These are phyloP conservation scores for Leishmania guyanensis DNA, from an alignment of 208 protist genomes.

Conservation along the genomic window DNA sequence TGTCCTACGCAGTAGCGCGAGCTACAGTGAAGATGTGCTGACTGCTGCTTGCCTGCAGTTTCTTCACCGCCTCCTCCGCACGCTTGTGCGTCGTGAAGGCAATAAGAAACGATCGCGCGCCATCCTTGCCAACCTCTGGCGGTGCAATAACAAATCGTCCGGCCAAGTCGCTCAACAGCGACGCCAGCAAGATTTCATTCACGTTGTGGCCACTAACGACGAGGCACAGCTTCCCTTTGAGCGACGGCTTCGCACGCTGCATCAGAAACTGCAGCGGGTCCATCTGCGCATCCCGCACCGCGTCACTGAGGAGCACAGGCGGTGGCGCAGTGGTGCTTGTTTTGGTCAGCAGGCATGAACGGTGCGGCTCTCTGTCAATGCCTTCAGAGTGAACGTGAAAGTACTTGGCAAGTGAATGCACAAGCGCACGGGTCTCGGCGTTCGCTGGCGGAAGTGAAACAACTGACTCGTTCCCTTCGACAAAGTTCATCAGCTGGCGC, in stretches of 20 bases:
- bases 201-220: slow-evolving; percentile 38
- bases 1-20: slow-evolving; percentile 13
- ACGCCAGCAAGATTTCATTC: slow-evolving; percentile 35
- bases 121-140: slow-evolving; percentile 34
- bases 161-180: slow-evolving; percentile 41
- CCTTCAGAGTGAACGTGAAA: slow-evolving; percentile 60
- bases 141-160: slow-evolving; percentile 53
- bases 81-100: slow-evolving; percentile 37
- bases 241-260: slow-evolving; percentile 22
- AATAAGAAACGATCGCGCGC: slow-evolving; percentile 21
- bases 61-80: slow-evolving; percentile 26
- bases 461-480: slow-evolving; percentile 29
- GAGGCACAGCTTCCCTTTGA: slow-evolving; percentile 38
- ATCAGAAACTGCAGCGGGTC: slow-evolving; percentile 34
- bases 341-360: slow-evolving; percentile 54
- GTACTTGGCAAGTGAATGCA: slow-evolving; percentile 63
- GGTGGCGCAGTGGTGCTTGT: slow-evolving; percentile 44
- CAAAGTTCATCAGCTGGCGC: slow-evolving; percentile 47
- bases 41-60: slow-evolving; percentile 23
- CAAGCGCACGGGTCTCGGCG: slow-evolving; percentile 45
- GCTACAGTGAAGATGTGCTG: slow-evolving; percentile 20
- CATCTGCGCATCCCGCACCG: slow-evolving; percentile 28
- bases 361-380: slow-evolving; percentile 55
- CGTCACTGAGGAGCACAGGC: slow-evolving; percentile 37
- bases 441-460: slow-evolving; percentile 48